Conservation (phyloP, 768 basidiomycete species). For the Punctularia strigosozonata region DNA sequence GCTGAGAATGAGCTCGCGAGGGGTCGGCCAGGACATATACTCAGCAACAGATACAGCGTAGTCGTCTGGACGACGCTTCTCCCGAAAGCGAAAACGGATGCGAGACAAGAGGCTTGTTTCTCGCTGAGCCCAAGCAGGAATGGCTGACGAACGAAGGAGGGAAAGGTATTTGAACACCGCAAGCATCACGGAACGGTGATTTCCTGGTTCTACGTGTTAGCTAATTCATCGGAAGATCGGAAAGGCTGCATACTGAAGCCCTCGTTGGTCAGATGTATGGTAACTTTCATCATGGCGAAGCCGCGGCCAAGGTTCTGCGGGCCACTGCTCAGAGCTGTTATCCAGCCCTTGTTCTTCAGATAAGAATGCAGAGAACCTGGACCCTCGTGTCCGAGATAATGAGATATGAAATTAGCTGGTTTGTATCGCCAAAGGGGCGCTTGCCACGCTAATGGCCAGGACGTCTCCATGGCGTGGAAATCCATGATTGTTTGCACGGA, state of each 20-base stretch:
- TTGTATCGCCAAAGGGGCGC: constrained; percentile 66
- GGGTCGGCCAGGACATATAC: constrained; percentile 69
- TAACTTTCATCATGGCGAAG: constrained; percentile 85
- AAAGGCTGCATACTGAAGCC: constrained; percentile 60
- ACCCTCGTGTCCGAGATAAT: constrained; percentile 88
- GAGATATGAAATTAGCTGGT: constrained; percentile 63
- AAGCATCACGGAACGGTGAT: constrained; percentile 61
- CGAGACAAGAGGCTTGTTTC: constrained; percentile 63
- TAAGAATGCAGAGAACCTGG: constrained; percentile 86
- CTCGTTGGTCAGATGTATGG: constrained; percentile 66
- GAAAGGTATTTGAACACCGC: constrained; percentile 72
- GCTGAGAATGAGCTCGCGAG: constrained; percentile 62
- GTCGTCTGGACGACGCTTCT: constrained; percentile 68
- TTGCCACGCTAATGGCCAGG: constrained; percentile 68
- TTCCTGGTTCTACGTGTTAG: constrained; percentile 30
- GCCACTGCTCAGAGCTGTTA: constrained; percentile 61
- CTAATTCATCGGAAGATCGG: constrained; percentile 4
- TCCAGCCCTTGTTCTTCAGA: constrained; percentile 83
- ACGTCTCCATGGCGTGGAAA: constrained; percentile 73
- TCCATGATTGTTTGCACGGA: constrained; percentile 85
- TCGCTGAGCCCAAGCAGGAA: constrained; percentile 58
- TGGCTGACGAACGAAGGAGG: constrained; percentile 47
- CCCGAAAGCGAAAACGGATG: constrained; percentile 77
- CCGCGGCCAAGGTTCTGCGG: constrained; percentile 65
- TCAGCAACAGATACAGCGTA: constrained; percentile 73